A percentile compares a stretch with the other conserved stretches of the same genome.
Evolutionary conservation across 2,329 filamentous ascomycete species (phyloP).

Genomic region (Beauveria medogensis): DNA sequence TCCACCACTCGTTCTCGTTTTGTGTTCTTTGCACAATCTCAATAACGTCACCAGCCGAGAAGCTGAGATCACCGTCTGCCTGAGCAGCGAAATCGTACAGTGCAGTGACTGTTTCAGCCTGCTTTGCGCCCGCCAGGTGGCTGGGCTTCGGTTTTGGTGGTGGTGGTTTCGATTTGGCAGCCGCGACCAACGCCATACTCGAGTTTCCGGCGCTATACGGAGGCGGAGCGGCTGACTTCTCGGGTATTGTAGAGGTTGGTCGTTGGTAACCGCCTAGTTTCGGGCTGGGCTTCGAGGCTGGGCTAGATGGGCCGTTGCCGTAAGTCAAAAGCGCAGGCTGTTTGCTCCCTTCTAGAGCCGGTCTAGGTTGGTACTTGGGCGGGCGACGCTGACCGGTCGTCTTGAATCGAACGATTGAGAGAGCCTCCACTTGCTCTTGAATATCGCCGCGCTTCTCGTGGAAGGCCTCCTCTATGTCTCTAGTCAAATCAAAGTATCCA

Average conservation of each 20-base stretch:
- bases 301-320: constrained; percentile 27
- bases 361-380: constrained; percentile 48
- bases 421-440: constrained; percentile 72
- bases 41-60: constrained; percentile 79
- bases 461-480: constrained; percentile 88
- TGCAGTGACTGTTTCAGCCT: constrained; percentile 74
- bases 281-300: constrained; percentile 10
- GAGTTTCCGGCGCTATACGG: constrained; percentile 53
- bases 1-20: constrained; percentile 98
- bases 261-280: constrained; percentile 28
- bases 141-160: constrained; percentile 74
- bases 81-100: constrained; percentile 96
- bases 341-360: constrained; percentile 40
- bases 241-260: constrained; percentile 30
- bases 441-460: constrained; percentile 81
- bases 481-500: constrained; percentile 88
- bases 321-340: constrained; percentile 44
- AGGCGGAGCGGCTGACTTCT: constrained; percentile 54
- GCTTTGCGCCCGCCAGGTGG: constrained; percentile 56
- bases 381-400: constrained; percentile 64
- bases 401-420: constrained; percentile 87
- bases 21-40: constrained; percentile 77
- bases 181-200: constrained; percentile 39
- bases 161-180: constrained; percentile 58
- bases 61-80: constrained; percentile 88